Evolutionary conservation across 179 eudicot genomes (phyloP), one percentile per base, ranked within the genome.

Genomic region (Gypsophila paniculata): DNA sequence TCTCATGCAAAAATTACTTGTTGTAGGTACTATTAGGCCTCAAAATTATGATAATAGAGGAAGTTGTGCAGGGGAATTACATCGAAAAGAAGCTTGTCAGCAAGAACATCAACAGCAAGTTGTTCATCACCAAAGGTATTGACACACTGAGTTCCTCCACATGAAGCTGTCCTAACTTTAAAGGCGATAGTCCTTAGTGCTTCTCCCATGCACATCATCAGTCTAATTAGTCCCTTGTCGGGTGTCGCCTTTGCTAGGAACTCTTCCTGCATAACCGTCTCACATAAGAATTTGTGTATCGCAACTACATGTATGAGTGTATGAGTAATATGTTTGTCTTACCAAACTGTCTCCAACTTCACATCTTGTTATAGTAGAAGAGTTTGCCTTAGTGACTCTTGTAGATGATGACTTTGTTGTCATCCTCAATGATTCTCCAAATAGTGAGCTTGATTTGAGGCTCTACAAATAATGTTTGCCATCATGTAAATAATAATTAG

Each of bases 271-370:
- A 62, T 15, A 42, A 42, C 46, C 46, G 46, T 42, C 46, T 42
- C 5, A 42, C 11, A 42, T 42, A 42, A 42, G 46, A 42, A 42
- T 42, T 42, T 42, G 46, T 42, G 46, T 42, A 42, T 9, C 8
- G 10, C 8, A n/a, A 17, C 14, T 61, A 21, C 29, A 12, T 0
- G 29, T 63, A 10, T 7, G 5, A 7, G 4, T 69, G 19, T 34
- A 2, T 0, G 5, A 2, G 4, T 69, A 5, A 53, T n/a, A n/a
- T 60, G 52, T 21, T 5, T 42, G 22, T 9, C 97, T 85, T 78
- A 95, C 99, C 93, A 95, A 77, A 79, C 96, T 95, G 81, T 95
- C 99, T 60, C 99, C 99, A 71, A 95, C 68, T 75, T 86, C 98
- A 63, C 93, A 85, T 79, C 75, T 86, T 39, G 91, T 92, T 64